Evolutionary conservation across 2,329 filamentous ascomycete species (phyloP).

Genomic region (Exophiala bonariae): DNA sequence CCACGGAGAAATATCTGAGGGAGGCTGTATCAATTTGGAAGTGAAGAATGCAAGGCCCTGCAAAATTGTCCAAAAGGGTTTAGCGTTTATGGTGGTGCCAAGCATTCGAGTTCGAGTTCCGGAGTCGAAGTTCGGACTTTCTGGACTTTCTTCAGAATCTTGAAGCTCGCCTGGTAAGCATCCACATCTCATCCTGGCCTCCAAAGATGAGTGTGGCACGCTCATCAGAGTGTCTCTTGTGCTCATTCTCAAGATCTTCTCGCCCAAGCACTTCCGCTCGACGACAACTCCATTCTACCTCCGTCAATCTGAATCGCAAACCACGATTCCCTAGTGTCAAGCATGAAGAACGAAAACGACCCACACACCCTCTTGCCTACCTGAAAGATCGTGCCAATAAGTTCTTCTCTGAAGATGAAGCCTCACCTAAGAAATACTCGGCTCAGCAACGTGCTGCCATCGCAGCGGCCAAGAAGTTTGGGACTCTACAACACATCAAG

Average conservation of each 20-base stretch:
- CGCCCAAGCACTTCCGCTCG: conserved; percentile 43
- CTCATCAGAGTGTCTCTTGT: conserved; percentile 52
- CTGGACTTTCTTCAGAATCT: conserved; percentile 1
- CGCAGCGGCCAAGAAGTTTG: conserved; percentile 78
- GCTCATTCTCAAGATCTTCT: conserved; percentile 45
- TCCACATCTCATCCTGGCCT: not conserved
- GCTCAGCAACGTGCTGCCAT: conserved; percentile 79
- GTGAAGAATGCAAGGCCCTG: conserved; percentile 7
- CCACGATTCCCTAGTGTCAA: conserved; percentile 42
- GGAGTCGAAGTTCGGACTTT: too few relatives aligned
- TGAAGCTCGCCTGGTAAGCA: conserved; percentile 3
- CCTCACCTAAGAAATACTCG: conserved; percentile 61
- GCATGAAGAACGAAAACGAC: conserved; percentile 32
- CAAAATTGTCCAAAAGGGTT: not conserved
- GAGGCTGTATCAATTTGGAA: not conserved
- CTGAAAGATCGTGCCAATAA: conserved; percentile 15
- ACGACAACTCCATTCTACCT: conserved; percentile 51
- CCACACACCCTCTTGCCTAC: not conserved
- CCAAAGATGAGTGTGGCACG: conserved; percentile 49
- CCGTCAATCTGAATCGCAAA: conserved; percentile 36
- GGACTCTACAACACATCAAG: conserved; percentile 68
- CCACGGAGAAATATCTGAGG: not conserved
- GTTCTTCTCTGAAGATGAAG: conserved; percentile 13
- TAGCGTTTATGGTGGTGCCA: not conserved
- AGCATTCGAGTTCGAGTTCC: not conserved